Evolutionary conservation across 257 asterid species (phyloP), one percentile per base, ranked within the genome.

Genomic region (Mentha longifolia): DNA sequence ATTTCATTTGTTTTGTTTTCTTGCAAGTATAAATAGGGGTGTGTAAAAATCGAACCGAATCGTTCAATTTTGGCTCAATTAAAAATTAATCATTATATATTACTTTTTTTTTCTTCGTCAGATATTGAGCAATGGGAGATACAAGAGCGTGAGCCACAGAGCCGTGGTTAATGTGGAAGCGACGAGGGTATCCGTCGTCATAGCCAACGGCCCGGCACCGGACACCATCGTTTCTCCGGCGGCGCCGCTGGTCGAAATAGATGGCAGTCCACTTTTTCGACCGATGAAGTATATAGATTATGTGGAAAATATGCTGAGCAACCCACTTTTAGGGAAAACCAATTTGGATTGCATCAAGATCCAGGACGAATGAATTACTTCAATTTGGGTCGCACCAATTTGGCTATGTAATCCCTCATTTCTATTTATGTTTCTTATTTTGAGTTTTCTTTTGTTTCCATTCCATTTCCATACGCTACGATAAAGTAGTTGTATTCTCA

Each of bases 241-340:
- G 10, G 37, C 55, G 39, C 20, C 13, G 54, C 55, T 63, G 39
- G 68, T 63, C 0, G 68, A 63, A 22, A 9, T 19, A 63, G 68
- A 63, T 83, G 78, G 73, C 9, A 45, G 69, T 7, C 43, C 84
- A 9, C 74, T 67, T 22, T 84, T 84, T 55, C 49, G 11, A 0
- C 72, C 88, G 1, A 77, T 82, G 77, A 84, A 84, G 60, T 88
- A 75, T 59, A 82, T 77, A 10, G 90, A 88, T 0, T 88, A 86
- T 60, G 49, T 88, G 17, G 82, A 85, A 57, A 11, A 74, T 7
- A 80, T 77, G 70, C 78, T 82, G 46, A 60, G 79, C 22, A 85
- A 74, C 57, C 74, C 76, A 15, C 82, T 84, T 9, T 45, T 75
- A n/a, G 87, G 77, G 0, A 88, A 84, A 52, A 41, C 77, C 39